These are phyloP conservation scores for Aspergillus uvarum DNA, from an alignment of 2,329 filamentous ascomycete genomes.

Conservation along the genomic window DNA sequence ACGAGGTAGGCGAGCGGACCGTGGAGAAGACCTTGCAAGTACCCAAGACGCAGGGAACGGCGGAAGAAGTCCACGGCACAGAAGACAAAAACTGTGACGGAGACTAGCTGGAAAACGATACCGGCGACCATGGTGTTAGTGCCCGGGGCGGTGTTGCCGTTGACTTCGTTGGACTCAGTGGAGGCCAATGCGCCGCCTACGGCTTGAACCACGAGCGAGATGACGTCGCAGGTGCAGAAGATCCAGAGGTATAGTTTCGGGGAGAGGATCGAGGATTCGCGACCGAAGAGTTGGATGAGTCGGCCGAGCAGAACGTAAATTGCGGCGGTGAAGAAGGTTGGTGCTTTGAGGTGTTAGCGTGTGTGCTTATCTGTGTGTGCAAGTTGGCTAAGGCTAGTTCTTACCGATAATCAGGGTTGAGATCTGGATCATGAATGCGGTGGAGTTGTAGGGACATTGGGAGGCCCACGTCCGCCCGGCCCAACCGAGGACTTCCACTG, in stretches of 20 bases:
- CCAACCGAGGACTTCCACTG: constrained; percentile 1
- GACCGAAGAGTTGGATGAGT: constrained; percentile 37
- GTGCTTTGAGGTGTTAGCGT: not conserved
- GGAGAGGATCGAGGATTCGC: constrained; percentile 37
- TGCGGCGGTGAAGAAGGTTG: constrained; percentile 34
- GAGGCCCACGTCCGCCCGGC: not conserved
- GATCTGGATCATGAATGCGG: constrained; percentile 1
- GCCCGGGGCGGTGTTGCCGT: constrained; percentile 44
- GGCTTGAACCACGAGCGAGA: constrained; percentile 54
- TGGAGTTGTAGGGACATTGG: not conserved
- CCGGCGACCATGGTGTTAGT: constrained; percentile 50
- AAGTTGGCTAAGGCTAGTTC: not conserved
- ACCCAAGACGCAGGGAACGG: constrained; percentile 20
- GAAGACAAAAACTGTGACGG: constrained; percentile 50
- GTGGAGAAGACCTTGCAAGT: constrained; percentile 1
- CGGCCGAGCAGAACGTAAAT: constrained; percentile 47
- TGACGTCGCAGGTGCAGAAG: constrained; percentile 49
- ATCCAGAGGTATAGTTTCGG: constrained; percentile 42
- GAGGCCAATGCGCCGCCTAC: constrained; percentile 50
- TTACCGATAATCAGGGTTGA: not conserved
- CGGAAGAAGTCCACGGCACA: constrained; percentile 46
- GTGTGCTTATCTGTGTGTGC: not conserved
- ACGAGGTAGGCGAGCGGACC: not conserved
- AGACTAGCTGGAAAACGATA: constrained; percentile 55
- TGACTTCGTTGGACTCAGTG: constrained; percentile 39